phyloP scores from a whole-genome alignment of 805 yeast species.

The Ogataea thermomethanolica region DNA sequence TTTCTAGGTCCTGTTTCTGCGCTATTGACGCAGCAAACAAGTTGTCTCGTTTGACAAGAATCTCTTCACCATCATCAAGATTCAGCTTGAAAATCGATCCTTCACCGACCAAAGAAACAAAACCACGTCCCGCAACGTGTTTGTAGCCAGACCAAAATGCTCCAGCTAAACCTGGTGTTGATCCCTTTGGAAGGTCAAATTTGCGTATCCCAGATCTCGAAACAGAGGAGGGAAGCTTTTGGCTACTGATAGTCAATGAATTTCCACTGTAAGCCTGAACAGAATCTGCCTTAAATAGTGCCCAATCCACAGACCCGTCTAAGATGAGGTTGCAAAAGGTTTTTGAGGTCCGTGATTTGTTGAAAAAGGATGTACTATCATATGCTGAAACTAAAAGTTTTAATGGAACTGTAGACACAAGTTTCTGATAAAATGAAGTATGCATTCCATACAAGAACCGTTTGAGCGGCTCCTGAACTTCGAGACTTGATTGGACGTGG shows the following conservation, averaged over 20 bases:
- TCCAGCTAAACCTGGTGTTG: conserved; percentile 40
- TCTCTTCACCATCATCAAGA: conserved; percentile 44
- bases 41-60: conserved; percentile 43
- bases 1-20: conserved; percentile 42
- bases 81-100: conserved; percentile 51
- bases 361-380: conserved; percentile 13
- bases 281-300: conserved; percentile 44
- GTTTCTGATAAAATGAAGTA: conserved; percentile 42
- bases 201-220: conserved; percentile 33
- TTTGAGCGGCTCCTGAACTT: conserved; percentile 37
- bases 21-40: conserved; percentile 49
- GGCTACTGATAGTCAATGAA: conserved; percentile 41
- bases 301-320: conserved; percentile 66
- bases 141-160: conserved; percentile 42
- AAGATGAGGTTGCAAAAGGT: conserved; percentile 44
- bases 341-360: conserved; percentile 23
- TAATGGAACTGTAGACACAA: conserved; percentile 47
- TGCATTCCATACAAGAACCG: conserved; percentile 44
- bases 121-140: conserved; percentile 55
- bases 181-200: conserved; percentile 21
- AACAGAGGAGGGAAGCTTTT: conserved; percentile 38
- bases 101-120: conserved; percentile 48
- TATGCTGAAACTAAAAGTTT: conserved; percentile 42
- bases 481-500: conserved; percentile 28
- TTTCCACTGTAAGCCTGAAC: conserved; percentile 53